Base-by-base conservation (phyloP, 2,329 filamentous ascomycete species). In the Paraphoma sp. region DNA sequence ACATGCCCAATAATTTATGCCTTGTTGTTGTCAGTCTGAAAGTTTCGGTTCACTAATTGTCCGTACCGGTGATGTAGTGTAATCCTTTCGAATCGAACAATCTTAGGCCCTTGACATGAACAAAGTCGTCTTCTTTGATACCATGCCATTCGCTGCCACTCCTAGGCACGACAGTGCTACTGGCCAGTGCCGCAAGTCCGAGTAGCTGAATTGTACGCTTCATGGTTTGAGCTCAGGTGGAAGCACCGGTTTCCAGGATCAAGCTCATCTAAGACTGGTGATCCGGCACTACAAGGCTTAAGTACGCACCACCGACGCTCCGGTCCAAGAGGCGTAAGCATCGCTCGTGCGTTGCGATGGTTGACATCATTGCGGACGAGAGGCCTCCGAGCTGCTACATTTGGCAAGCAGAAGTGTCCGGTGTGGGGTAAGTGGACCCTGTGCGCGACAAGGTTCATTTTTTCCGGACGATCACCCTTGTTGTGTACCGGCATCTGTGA, bases 1-100 rank as follows among this genome's bases (percentile, higher is more conserved):
- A 51, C 76, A 78, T 30, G 75, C 71, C 76, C 76, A 78, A 62
- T 78, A 78, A 48, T 78, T 78, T 44, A 36, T 36, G 33, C 33
- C 33, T 36, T 36, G 14, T 7, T 2, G 6, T 36, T 10, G 33
- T 36, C 33, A 36, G 33, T 16, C 40, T 42, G 2, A 5, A 11
- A 41, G n/a, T 29, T 7, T 49, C 18, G 8, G 18, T 18, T n/a
- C 28, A 28, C 4, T 8, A 14, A 16, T 4, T 8, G 9, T 9
- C 14, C 1, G 4, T 57, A 65, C 60, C 69, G 36, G 75, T 78
- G n/a, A 78, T 56, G 53, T 78, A 78, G 48, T 76, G 65, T 23
- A 72, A 40, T 1, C 75, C 76, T n/a, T 67, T 62, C 2, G 64
- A 64, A 54, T 75, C 71, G 49, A 73, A 75, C 48, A 78, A 50